Base-by-base conservation (phyloP, 768 basidiomycete species). In the Xerocomus spinulosus region DNA sequence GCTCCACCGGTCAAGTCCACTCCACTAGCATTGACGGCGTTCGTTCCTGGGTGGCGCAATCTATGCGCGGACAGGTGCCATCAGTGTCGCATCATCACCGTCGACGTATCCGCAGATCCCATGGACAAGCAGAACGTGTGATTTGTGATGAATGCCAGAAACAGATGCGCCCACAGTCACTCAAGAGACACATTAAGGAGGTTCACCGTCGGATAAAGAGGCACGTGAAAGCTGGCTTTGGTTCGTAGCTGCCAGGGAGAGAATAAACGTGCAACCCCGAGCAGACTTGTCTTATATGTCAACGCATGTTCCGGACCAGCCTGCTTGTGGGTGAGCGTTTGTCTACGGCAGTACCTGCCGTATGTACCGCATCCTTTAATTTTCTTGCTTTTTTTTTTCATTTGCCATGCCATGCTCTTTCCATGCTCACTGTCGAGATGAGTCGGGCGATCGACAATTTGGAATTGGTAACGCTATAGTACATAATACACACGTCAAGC, bases 151-250 rank as follows among this genome's bases (percentile, higher is more conserved):
- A 7, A 10, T 63, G 62, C 45, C 10, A 21, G 1, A 63, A 58
- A 34, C 0, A 0, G 0, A 53, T 63, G 58, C 44, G 53, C 2
- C 51, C 12, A 28, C 51, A 54, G 15, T 65, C 63, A 1, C 33
- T 55, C 0, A 51, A 2, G 15, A 49, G 62, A 23, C 62, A 63
- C 26, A n/a, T 50, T 0, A 49, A 25, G 4, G 62, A 63, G 15
- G 54, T 63, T 0, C 62, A 63, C 4, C 8, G 55, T 0, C 44
- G 33, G 10, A 44, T 55, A 15, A 63, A 53, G 49, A 54, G 62
- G 20, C 34, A 42, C 14, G 4, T 39, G 1, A 52, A 49, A 24
- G 20, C 42, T 15, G 23, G 18, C 21, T 29, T 24, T 20, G 28
- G 43, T 33, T 26, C 43, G 35, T 48, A 21, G 28, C n/a, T 12